Conservation (phyloP, 2,329 filamentous ascomycete species). For the Colletotrichum sp. region DNA sequence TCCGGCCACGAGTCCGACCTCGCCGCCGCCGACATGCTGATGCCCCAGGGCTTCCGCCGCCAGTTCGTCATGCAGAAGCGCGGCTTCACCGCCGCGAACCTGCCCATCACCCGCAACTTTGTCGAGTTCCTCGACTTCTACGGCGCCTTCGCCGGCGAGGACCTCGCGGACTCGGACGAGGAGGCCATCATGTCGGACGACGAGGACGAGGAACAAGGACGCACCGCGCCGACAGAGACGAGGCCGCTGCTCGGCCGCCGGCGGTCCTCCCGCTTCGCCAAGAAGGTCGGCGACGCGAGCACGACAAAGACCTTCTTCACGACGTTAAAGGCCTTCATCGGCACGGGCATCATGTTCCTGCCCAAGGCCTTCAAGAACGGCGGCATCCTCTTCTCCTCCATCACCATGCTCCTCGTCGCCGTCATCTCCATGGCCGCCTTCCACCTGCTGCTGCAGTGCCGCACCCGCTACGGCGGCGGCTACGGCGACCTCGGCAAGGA, state of each 20-base stretch:
- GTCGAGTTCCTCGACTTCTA: conserved; percentile 79
- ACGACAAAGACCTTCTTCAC: conserved; percentile 81
- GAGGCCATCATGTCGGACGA: conserved; percentile 56
- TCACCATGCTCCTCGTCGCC: conserved; percentile 70
- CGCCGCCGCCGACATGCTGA: conserved; percentile 21
- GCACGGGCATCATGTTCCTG: conserved; percentile 82
- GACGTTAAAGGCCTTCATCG: conserved; percentile 78
- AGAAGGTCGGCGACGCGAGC: conserved; percentile 62
- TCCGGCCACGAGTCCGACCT: conserved; percentile 23
- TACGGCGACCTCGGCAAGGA: conserved; percentile 76
- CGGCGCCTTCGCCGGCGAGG: conserved; percentile 78
- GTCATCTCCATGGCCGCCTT: conserved; percentile 74
- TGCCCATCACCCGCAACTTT: conserved; percentile 71
- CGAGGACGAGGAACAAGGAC: conserved; percentile 48
- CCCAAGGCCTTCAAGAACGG: conserved; percentile 82
- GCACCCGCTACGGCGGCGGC: conserved; percentile 67
- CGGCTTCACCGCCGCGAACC: conserved; percentile 18
- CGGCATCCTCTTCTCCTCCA: conserved; percentile 75
- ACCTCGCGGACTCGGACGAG: conserved; percentile 64
- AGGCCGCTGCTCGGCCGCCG: conserved; percentile 66
- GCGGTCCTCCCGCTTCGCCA: conserved; percentile 50
- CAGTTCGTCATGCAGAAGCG: conserved; percentile 46
- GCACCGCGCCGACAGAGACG: conserved; percentile 48
- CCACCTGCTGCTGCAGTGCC: conserved; percentile 72
- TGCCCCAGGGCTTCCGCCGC: conserved; percentile 47